Percentiles rank a stretch among this genome's conserved stretches.
phyloP scores from a whole-genome alignment of 2,329 filamentous ascomycete species.

The Acephala macrosclerotiorum region DNA sequence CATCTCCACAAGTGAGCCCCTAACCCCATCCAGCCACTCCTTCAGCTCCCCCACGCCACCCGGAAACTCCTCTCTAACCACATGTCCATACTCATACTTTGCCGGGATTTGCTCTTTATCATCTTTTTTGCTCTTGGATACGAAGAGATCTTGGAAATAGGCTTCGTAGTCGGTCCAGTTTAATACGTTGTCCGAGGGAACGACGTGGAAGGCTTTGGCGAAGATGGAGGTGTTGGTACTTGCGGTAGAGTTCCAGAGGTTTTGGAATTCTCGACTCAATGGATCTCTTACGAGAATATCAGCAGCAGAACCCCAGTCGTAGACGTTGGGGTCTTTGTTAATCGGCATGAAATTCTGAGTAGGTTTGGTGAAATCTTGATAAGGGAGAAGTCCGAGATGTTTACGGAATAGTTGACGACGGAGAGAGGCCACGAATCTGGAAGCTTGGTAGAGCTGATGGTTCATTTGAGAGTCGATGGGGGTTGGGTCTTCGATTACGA shows the following conservation, averaged over 20 bases:
- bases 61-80: slow-evolving; percentile 80
- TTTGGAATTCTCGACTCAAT: slow-evolving; percentile 70
- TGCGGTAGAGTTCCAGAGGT: slow-evolving; percentile 77
- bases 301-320: slow-evolving; percentile 73
- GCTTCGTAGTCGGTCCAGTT: slow-evolving; percentile 78
- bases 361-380: slow-evolving; percentile 72
- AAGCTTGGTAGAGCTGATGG: slow-evolving; percentile 74
- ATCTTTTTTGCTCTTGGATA: slow-evolving; percentile 57
- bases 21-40: slow-evolving; percentile 69
- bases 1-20: slow-evolving; percentile 86
- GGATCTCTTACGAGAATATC: slow-evolving; percentile 79
- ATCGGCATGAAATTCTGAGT: slow-evolving; percentile 82
- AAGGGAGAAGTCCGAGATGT: slow-evolving; percentile 83
- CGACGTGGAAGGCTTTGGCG: slow-evolving; percentile 80
- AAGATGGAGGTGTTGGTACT: slow-evolving; percentile 83
- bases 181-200: slow-evolving; percentile 72
- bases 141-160: slow-evolving; percentile 74
- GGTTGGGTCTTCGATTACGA: slow-evolving; percentile 82
- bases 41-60: slow-evolving; percentile 78
- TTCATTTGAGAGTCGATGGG: slow-evolving; percentile 77
- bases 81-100: slow-evolving; percentile 84
- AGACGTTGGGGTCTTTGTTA: slow-evolving; percentile 72
- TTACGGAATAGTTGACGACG: slow-evolving; percentile 89
- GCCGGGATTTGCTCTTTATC: slow-evolving; percentile 53
- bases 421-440: slow-evolving; percentile 79